Evolutionary conservation across 176 grass and related monocot genomes (phyloP), one percentile per base, ranked within the genome.

Genomic region (Cenchrus purpureus): DNA sequence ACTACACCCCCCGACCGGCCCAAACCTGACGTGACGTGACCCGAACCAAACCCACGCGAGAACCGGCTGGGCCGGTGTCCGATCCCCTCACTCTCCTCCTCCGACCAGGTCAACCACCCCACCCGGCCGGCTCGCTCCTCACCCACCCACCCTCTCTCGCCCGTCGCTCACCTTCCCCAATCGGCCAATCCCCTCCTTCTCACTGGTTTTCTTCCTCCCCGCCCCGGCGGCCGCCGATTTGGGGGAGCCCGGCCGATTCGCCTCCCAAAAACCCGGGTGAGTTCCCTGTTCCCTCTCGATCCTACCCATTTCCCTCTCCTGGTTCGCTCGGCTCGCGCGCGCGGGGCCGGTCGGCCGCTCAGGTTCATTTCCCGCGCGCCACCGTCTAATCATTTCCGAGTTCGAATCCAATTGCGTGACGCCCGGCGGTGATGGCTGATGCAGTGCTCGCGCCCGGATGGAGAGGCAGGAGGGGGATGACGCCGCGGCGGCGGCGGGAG

Each of bases 201-300:
- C 42, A 4, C 60, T 68, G 79, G 79, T 87, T 87, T 87, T 82
- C 53, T 76, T 58, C 79, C 4, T 20, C 6, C 62, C 61, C 61
- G 54, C 22, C 19, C 40, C 71, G 45, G 69, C 85, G 32, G 71
- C 62, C 53, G 77, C 60, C 80, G 74, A 83, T 79, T 73, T 19
- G 73, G 66, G 13, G 17, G 32, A 75, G 60, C 55, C 51, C 45
- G 59, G 57, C 74, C 68, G 74, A 16, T 79, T 68, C 66, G 8
- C 50, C 73, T 54, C 13, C 25, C 62, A 13, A 68, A 61, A 87
- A 90, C 77, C 14, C 84, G 51, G 89, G 89, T 87, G 84, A 90
- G 80, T 61, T 73, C 71, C 22, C 48, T 28, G 75, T 53, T 73
- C 71, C 22, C 48, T 28, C 53, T 17, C 5, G 59, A 11, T 25